Evolutionary conservation across 2,329 filamentous ascomycete species (phyloP), one percentile per base, ranked within the genome.

Genomic region (Aspergillus sclerotialis): DNA sequence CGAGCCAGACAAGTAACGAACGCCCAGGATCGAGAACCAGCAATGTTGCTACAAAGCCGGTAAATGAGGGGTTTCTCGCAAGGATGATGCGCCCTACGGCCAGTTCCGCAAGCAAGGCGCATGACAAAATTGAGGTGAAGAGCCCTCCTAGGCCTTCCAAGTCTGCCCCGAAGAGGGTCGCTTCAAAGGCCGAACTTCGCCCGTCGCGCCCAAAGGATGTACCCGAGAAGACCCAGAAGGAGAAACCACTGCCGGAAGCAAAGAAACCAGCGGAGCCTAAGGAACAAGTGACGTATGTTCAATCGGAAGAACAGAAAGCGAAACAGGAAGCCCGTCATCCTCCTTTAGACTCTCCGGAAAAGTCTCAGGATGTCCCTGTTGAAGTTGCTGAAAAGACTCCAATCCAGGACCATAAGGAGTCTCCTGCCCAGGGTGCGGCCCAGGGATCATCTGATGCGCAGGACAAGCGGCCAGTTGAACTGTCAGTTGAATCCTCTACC

Each of bases 71-170:
- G 1, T 72, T 71, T 44, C 49, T 72, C 21, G 67, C 68, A 10
- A 56, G 68, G 34, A 70, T 72, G 67, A 72, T 70, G 65, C 62
- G 68, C 4, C 68, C 68, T 14, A 72, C 68, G 9, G 63, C 67
- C 19, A 69, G 67, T 42, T 70, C 67, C 32, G 65, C 68, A 7
- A 68, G 57, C 43, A 72, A 72, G 43, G 52, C 56, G 10, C 66
- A 70, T 32, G 68, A 71, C 11, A 68, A 67, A 43, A 36, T 62
- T 4, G 67, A 69, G 16, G 32, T 52, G 4, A 64, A 59, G 39
- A 61, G 56, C 30, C 61, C 63, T 23, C 59, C 64, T 5, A 57
- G 55, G 36, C 27, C 45, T 14, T 42, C 42, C 12, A 45, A 46
- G 21, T 30, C 48, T 11, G 42, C 52, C 23, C 42, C 48, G 14